phyloP scores from a whole-genome alignment of 2,329 filamentous ascomycete species.

The Diaporthe longicolla region DNA sequence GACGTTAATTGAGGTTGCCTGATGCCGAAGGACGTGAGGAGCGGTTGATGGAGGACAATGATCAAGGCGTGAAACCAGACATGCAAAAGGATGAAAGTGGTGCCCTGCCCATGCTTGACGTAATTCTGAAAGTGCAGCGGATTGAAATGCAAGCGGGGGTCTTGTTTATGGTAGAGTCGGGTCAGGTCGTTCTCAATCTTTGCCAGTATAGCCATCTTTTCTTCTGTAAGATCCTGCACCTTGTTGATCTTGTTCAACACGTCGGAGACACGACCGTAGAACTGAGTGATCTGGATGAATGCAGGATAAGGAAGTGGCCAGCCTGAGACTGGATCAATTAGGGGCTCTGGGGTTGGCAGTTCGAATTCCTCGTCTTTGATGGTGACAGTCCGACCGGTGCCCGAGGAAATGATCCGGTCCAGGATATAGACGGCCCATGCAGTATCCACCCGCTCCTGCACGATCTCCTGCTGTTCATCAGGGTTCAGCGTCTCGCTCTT shows the following conservation, averaged over 20 bases:
- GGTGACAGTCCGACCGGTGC: conserved; percentile 86
- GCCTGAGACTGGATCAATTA: conserved; percentile 68
- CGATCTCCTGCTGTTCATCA: conserved; percentile 74
- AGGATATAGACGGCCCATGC: conserved; percentile 94
- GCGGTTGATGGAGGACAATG: conserved; percentile 85
- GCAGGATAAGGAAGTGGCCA: conserved; percentile 86
- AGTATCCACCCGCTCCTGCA: conserved; percentile 87
- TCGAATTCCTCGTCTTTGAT: conserved; percentile 89
- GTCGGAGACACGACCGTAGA: conserved; percentile 88
- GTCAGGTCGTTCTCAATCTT: conserved; percentile 88
- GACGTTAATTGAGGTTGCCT: conserved; percentile 79
- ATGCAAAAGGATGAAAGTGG: conserved; percentile 88
- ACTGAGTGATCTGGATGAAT: conserved; percentile 85
- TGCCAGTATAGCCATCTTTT: conserved; percentile 78
- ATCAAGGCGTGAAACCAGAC: conserved; percentile 93
- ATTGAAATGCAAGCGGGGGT: conserved; percentile 84
- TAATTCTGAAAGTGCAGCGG: conserved; percentile 89
- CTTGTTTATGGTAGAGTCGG: conserved; percentile 78
- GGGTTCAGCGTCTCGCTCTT: conserved; percentile 54
- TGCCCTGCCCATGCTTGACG: conserved; percentile 83
- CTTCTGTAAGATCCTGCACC: conserved; percentile 79
- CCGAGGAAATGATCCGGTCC: conserved; percentile 88
- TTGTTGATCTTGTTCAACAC: conserved; percentile 85
- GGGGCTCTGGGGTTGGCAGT: conserved; percentile 73
- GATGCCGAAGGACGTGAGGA: conserved; percentile 81